These are phyloP conservation scores for Pichia pseudocactophila DNA, from an alignment of 805 yeast species.

Conservation along the genomic window DNA sequence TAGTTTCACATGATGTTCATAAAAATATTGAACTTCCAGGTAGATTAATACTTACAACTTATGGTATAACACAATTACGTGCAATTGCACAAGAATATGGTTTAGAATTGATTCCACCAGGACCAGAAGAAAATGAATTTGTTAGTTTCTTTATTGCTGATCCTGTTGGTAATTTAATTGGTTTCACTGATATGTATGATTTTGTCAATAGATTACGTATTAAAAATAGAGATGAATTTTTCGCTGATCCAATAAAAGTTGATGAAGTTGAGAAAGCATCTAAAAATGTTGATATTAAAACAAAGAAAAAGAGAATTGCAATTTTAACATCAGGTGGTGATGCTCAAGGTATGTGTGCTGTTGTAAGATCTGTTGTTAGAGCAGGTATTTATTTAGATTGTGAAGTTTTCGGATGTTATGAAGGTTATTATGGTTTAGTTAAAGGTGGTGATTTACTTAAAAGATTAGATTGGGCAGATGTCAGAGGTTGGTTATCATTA, in stretches of 20 bases:
- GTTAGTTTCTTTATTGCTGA: constrained; percentile 37
- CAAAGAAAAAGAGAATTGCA: constrained; percentile 43
- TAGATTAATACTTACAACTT: constrained; percentile 33
- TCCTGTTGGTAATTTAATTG: constrained; percentile 57
- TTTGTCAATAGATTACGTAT: background rate
- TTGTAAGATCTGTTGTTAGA: constrained; percentile 90
- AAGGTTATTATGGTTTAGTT: constrained; percentile 92
- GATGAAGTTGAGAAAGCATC: background rate
- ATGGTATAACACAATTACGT: constrained; percentile 26
- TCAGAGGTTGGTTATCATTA: constrained; percentile 81
- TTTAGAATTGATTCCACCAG: constrained; percentile 14
- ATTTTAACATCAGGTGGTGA: constrained; percentile 99
- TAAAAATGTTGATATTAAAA: background rate
- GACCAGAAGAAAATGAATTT: constrained; percentile 4
- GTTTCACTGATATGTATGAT: constrained; percentile 38
- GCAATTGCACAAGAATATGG: constrained; percentile 16
- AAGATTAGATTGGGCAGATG: constrained; percentile 87
- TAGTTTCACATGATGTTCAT: constrained; percentile 30
- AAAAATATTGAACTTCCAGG: constrained; percentile 28
- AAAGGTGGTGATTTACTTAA: constrained; percentile 70
- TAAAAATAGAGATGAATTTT: constrained; percentile 8
- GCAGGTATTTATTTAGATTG: constrained; percentile 83
- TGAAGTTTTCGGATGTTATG: constrained; percentile 84
- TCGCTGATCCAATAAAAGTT: constrained; percentile 5
- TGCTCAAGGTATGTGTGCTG: constrained; percentile 97